Evolutionary conservation across 2,329 filamentous ascomycete genomes (phyloP), one percentile per base, ranked within the genome.

Genomic region (Arthrobotrys musiformis): DNA sequence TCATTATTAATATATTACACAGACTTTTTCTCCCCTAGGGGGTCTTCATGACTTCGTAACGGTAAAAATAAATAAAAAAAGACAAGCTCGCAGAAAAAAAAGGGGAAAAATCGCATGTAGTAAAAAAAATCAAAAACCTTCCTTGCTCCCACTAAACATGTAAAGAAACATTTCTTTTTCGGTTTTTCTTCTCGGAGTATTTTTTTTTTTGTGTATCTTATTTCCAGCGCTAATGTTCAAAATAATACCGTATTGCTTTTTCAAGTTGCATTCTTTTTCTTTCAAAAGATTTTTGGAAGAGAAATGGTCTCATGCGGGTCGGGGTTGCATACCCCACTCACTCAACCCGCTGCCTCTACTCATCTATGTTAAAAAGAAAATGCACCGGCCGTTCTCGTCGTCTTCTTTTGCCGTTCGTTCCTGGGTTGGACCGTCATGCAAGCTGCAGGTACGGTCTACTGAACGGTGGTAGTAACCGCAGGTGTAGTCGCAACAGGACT

Each of bases 1-100:
- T n/a, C n/a, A n/a, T 58, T 33, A 58, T 58, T 58, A 58, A 40
- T 58, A 58, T 58, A 58, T 58, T 58, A 58, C 54, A 58, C 54
- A 26, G 50, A 56, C 50, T 17, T n/a, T 4, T 22, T 48, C 5
- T n/a, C n/a, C n/a, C n/a, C n/a, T 24, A 24, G 2, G 15, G 26
- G 54, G 33, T 40, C 54, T 58, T 58, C 54, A 26, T 58, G 11
- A 40, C 54, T 30, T 58, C 54, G 54, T 58, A 40, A 40, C 6
- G 26, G 1, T 17, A 30, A 26, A 44, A 30, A 42, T 30, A 61
- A 30, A 13, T 30, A 44, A 22, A 61, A 44, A 44, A 17, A 44
- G 11, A 44, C 17, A 42, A 40, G 33, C n/a, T 54, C 28, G 52
- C 28, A 22, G 24, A 13, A 58, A 37, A 13, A 42, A 28, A 24